Conservation (phyloP, 2,329 filamentous ascomycete species). For the Westerdykella ornata region DNA sequence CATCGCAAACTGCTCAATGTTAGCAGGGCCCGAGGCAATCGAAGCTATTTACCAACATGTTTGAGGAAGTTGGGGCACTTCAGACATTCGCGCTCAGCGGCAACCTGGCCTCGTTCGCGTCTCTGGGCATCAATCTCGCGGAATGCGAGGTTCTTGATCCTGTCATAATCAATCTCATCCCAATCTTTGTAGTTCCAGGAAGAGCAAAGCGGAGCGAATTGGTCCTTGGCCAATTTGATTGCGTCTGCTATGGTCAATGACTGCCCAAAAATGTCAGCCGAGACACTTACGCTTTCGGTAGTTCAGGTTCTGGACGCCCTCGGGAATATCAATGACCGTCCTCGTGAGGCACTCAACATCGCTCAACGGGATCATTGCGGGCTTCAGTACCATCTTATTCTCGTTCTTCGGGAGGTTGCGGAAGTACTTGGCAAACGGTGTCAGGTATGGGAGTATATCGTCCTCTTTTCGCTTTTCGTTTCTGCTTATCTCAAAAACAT, state of each 20-base stretch:
- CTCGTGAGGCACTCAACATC: conserved; percentile 82
- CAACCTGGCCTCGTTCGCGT: conserved; percentile 54
- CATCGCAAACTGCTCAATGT: conserved; percentile 67
- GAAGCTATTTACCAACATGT: conserved; percentile 59
- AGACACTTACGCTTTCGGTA: conserved; percentile 44
- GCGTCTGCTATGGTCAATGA: conserved; percentile 43
- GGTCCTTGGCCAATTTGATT: conserved; percentile 57
- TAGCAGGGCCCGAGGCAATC: background rate
- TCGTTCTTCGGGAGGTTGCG: conserved; percentile 60
- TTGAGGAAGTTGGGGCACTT: conserved; percentile 74
- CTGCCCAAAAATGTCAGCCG: conserved; percentile 22
- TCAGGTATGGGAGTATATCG: conserved; percentile 81
- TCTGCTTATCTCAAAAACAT: conserved; percentile 70
- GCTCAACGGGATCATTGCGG: conserved; percentile 61
- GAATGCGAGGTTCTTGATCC: conserved; percentile 74
- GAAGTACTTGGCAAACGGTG: conserved; percentile 61
- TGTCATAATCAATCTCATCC: conserved; percentile 76
- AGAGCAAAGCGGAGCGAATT: conserved; percentile 61
- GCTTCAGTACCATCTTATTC: conserved; percentile 61
- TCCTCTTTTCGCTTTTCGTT: conserved; percentile 66
- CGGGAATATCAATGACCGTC: conserved; percentile 51
- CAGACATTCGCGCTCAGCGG: conserved; percentile 59
- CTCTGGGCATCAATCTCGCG: conserved; percentile 73
- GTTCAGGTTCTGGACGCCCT: conserved; percentile 39
- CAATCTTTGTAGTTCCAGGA: conserved; percentile 70